phyloP scores from a whole-genome alignment of 306 rosid genomes.

The Cucurbita argyrosperma region DNA sequence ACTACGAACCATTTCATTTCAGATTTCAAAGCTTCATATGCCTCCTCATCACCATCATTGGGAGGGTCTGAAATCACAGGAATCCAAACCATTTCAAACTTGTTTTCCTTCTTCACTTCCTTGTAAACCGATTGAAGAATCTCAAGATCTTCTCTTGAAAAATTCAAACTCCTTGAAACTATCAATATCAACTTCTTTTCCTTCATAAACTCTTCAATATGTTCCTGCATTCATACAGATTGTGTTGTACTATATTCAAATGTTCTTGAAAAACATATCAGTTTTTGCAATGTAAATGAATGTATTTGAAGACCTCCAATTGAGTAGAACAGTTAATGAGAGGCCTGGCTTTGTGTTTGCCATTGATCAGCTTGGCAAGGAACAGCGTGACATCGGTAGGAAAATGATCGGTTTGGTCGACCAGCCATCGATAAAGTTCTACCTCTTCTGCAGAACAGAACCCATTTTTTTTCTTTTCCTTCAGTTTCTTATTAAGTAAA shows the following conservation, averaged over 20 bases:
- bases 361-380: not conserved
- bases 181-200: not conserved
- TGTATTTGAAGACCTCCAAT: not conserved
- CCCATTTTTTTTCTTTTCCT: not conserved
- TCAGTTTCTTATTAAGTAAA: too few relatives aligned
- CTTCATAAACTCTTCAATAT: not conserved
- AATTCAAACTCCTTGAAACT: not conserved
- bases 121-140: not conserved
- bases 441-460: not conserved
- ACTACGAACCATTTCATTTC: not conserved
- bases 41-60: not conserved
- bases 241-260: too few relatives aligned
- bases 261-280: too few relatives aligned
- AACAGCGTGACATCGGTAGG: not conserved
- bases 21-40: not conserved
- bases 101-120: not conserved
- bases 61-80: not conserved
- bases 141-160: not conserved
- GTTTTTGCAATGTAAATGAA: too few relatives aligned
- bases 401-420: slow-evolving; percentile 6
- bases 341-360: slow-evolving; percentile 1
- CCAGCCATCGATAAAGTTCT: not conserved
- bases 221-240: not conserved
- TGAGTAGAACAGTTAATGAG: not conserved
- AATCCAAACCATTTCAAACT: not conserved